phyloP scores from a whole-genome alignment of 352 stramenopile species.

The Peronospora destructor region DNA sequence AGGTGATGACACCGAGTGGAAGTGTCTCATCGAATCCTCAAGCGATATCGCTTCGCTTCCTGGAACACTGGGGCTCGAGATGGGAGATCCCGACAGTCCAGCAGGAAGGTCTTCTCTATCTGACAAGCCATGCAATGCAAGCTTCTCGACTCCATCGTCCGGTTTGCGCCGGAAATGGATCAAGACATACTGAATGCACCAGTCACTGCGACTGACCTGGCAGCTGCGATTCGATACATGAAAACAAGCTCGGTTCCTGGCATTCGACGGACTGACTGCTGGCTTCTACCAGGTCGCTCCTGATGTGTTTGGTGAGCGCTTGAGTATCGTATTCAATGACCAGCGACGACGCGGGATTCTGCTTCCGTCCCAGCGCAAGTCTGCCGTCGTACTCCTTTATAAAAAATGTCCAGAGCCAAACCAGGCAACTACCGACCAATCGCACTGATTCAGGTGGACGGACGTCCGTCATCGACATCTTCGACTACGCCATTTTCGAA shows the following conservation, averaged over 20 bases:
- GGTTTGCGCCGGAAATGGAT: background rate
- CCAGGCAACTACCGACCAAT: conserved; percentile 6
- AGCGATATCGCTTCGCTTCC: background rate
- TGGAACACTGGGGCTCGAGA: too few relatives aligned
- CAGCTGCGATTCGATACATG: background rate
- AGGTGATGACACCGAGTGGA: too few relatives aligned
- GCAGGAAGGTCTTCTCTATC: too few relatives aligned
- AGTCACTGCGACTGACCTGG: background rate
- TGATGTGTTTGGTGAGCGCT: background rate
- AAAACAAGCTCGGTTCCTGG: background rate
- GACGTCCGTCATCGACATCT: too few relatives aligned
- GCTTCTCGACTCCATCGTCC: background rate
- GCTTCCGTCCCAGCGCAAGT: conserved; percentile 3
- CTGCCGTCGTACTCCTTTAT: too few relatives aligned
- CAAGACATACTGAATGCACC: too few relatives aligned
- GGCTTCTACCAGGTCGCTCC: background rate
- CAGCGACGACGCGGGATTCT: background rate
- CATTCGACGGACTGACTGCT: too few relatives aligned
- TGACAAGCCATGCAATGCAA: background rate
- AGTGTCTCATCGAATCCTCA: too few relatives aligned
- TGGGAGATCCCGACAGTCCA: background rate
- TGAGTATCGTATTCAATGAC: background rate
- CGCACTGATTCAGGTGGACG: conserved; percentile 4
- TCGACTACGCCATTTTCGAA: too few relatives aligned
- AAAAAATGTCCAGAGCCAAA: conserved; percentile 2